A percentile compares a stretch with the other conserved stretches of the same genome.
Evolutionary conservation across 768 basidiomycete genomes (phyloP).

Genomic region (Pisolithus tinctorius): DNA sequence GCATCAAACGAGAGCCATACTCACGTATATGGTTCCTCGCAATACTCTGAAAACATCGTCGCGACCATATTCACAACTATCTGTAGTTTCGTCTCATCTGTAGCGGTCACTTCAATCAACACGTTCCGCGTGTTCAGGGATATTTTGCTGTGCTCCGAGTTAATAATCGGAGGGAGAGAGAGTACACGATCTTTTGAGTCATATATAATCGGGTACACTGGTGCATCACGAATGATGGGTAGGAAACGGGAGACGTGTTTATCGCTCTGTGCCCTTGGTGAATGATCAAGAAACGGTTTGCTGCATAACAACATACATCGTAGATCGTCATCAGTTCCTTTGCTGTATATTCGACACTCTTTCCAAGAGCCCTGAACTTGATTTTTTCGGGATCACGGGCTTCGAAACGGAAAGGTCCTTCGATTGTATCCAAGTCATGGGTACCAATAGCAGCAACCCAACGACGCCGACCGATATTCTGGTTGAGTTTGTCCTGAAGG

Average conservation of each 20-base stretch:
- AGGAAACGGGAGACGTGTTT: slow-evolving; percentile 87
- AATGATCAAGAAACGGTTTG: not conserved
- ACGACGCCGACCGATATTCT: slow-evolving; percentile 86
- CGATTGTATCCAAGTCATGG: slow-evolving; percentile 89
- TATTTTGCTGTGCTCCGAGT: slow-evolving; percentile 96
- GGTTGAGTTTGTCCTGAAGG: slow-evolving; percentile 97
- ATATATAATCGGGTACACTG: slow-evolving; percentile 97
- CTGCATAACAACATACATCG: slow-evolving; percentile 51
- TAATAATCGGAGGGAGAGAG: slow-evolving; percentile 98
- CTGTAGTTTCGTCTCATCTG: slow-evolving; percentile 92
- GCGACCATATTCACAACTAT: slow-evolving; percentile 93
- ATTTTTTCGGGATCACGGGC: slow-evolving; percentile 80
- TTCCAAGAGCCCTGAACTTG: slow-evolving; percentile 84
- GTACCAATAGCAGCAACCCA: slow-evolving; percentile 96
- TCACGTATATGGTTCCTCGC: slow-evolving; percentile 85
- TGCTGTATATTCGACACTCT: slow-evolving; percentile 72
- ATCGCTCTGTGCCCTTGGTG: slow-evolving; percentile 56
- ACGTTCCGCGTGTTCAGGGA: slow-evolving; percentile 88
- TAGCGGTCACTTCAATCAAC: slow-evolving; percentile 96
- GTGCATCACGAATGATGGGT: slow-evolving; percentile 88
- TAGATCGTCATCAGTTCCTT: slow-evolving; percentile 91
- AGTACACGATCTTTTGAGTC: slow-evolving; percentile 82
- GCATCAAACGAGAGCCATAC: slow-evolving; percentile 22
- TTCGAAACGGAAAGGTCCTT: slow-evolving; percentile 83
- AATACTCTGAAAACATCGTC: slow-evolving; percentile 99